phyloP scores from a whole-genome alignment of 2,329 filamentous ascomycete genomes.

The Colletotrichum sp. region DNA sequence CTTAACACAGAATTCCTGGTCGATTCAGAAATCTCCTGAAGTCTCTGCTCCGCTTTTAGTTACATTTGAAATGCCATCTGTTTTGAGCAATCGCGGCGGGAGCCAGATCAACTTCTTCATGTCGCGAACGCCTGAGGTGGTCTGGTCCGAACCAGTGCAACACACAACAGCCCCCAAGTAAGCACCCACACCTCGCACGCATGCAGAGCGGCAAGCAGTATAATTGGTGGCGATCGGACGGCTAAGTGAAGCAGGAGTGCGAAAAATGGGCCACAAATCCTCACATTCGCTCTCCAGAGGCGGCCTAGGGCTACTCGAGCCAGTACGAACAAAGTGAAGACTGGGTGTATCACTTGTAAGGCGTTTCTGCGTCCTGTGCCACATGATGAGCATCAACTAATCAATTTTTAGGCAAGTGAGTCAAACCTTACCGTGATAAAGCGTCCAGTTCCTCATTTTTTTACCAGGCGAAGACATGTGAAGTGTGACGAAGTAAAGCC shows the following conservation, averaged over 20 bases:
- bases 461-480: constrained; percentile 34
- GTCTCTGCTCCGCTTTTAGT: not conserved
- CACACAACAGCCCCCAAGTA: not conserved
- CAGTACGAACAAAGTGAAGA: constrained; percentile 33
- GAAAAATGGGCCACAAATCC: not conserved
- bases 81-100: not conserved
- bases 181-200: not conserved
- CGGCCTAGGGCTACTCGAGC: constrained; percentile 33
- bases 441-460: not conserved
- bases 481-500: constrained; percentile 41
- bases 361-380: not conserved
- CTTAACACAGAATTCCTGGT: not conserved
- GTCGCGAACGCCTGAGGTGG: not conserved
- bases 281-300: constrained; percentile 31
- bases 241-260: not conserved
- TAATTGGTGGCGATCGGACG: not conserved
- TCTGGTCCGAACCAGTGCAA: not conserved
- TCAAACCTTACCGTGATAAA: not conserved
- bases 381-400: not conserved
- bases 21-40: not conserved
- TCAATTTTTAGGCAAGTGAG: constrained; percentile 29
- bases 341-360: constrained; percentile 36
- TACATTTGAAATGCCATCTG: not conserved
- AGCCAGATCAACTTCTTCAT: constrained; percentile 16
- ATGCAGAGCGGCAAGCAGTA: not conserved